Conservation (phyloP, 2,329 filamentous ascomycete species). For the Shiraia sp. region DNA sequence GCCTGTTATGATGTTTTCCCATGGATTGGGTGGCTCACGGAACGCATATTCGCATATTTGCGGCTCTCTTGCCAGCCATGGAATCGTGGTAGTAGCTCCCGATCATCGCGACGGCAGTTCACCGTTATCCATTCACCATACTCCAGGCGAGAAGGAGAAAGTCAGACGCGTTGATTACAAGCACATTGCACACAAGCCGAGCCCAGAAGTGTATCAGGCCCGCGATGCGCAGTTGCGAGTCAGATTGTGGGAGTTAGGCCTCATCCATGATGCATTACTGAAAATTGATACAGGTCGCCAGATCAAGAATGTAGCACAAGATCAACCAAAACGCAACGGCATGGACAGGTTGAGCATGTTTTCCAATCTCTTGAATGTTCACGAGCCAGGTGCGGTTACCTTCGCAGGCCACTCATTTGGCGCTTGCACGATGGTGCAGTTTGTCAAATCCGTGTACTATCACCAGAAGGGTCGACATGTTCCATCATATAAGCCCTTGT, state of each 20-base stretch:
- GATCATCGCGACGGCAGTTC: constrained; percentile 84
- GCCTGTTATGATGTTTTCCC: constrained; percentile 85
- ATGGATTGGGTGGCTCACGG: constrained; percentile 78
- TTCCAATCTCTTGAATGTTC: constrained; percentile 65
- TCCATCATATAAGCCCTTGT: constrained; percentile 61
- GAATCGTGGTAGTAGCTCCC: constrained; percentile 77
- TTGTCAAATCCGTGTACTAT: constrained; percentile 80
- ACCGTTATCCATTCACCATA: constrained; percentile 72
- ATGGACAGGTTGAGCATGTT: constrained; percentile 62
- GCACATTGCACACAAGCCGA: constrained; percentile 63
- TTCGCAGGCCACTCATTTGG: constrained; percentile 85
- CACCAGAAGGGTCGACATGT: constrained; percentile 51
- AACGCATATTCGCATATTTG: constrained; percentile 86
- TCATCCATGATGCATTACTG: constrained; percentile 69
- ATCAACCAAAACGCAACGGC: constrained; percentile 40
- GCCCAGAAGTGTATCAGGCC: constrained; percentile 66
- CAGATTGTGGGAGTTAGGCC: constrained; percentile 76
- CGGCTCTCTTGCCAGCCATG: constrained; percentile 78
- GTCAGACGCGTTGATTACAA: constrained; percentile 49
- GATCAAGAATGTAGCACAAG: constrained; percentile 52
- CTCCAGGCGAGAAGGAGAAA: constrained; percentile 52
- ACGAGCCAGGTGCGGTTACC: constrained; percentile 71
- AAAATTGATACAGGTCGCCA: constrained; percentile 63
- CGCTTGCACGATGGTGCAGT: constrained; percentile 72
- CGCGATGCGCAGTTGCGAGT: constrained; percentile 75